Percentiles rank a stretch among this genome's conserved stretches.
These are phyloP conservation scores for Penicillium riverlandense DNA, from an alignment of 495 filamentous ascomycete species.

Conservation along the genomic window DNA sequence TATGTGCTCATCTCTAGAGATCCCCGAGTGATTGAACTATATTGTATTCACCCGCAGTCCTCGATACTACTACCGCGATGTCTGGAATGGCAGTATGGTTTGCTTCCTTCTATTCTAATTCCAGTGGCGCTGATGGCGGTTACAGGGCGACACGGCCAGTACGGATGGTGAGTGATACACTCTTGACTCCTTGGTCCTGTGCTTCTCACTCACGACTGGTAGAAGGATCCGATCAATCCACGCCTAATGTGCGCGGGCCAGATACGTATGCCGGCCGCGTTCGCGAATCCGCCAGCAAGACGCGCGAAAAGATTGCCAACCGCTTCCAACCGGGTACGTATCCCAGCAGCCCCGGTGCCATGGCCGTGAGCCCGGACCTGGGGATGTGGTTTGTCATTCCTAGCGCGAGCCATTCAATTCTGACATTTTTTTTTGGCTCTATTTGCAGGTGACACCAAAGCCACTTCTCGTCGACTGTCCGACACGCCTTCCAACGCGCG, in stretches of 20 bases:
- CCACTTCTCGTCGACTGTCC: conserved; percentile 20
- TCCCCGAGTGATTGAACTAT: not conserved
- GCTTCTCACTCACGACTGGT: not conserved
- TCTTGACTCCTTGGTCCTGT: not conserved
- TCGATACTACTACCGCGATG: not conserved
- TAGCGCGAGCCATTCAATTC: not conserved
- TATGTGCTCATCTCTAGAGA: not conserved
- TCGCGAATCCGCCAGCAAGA: conserved; percentile 13
- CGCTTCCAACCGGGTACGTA: conserved; percentile 21
- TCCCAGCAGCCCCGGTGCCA: not conserved
- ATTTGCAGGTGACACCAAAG: conserved; percentile 17
- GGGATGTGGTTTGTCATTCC: not conserved
- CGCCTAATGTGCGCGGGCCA: conserved; percentile 5
- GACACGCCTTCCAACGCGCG: conserved; percentile 12
- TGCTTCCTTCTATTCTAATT: not conserved
- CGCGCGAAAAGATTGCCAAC: conserved; percentile 14
- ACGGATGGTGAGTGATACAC: conserved; percentile 6
- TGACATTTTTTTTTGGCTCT: not conserved
- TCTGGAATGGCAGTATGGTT: conserved; percentile 3
- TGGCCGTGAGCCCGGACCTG: not conserved
- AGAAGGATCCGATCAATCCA: conserved; percentile 11
- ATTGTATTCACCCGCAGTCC: not conserved
- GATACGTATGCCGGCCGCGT: conserved; percentile 5
- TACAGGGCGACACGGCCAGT: conserved; percentile 2
- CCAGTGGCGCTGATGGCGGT: not conserved